These are phyloP conservation scores for Hymenoscyphus infarciens DNA, from an alignment of 2,329 filamentous ascomycete genomes.

Conservation along the genomic window DNA sequence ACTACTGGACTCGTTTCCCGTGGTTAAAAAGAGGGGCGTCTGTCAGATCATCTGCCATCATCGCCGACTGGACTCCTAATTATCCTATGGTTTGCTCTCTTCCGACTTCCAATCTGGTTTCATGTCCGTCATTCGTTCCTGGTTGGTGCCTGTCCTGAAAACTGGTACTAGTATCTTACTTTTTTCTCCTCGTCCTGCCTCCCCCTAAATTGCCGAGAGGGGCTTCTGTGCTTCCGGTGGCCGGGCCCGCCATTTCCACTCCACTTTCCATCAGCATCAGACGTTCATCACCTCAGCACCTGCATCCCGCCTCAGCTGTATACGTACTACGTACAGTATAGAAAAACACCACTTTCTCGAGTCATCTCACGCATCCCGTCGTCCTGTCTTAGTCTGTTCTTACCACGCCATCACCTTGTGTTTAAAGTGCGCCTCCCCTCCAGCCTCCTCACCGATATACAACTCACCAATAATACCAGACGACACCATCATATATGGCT, in stretches of 20 bases:
- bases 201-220: not conserved
- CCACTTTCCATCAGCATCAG: no score
- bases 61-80: not conserved
- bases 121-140: not conserved
- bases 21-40: not conserved
- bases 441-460: not conserved
- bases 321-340: no score
- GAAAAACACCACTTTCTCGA: not conserved
- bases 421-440: not conserved
- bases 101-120: not conserved
- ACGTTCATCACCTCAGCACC: not conserved
- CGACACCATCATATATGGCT: not conserved
- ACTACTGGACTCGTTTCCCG: not conserved
- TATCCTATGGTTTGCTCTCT: not conserved
- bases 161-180: no score
- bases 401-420: not conserved
- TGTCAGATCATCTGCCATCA: not conserved
- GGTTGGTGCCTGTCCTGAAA: conserved; percentile 1
- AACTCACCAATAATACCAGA: not conserved
- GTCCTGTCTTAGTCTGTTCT: not conserved
- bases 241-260: not conserved
- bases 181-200: not conserved
- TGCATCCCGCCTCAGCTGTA: not conserved
- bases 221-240: not conserved
- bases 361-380: conserved; percentile 1